Base-by-base conservation (phyloP, 768 basidiomycete genomes). In the Pleurotus ostreatus region DNA sequence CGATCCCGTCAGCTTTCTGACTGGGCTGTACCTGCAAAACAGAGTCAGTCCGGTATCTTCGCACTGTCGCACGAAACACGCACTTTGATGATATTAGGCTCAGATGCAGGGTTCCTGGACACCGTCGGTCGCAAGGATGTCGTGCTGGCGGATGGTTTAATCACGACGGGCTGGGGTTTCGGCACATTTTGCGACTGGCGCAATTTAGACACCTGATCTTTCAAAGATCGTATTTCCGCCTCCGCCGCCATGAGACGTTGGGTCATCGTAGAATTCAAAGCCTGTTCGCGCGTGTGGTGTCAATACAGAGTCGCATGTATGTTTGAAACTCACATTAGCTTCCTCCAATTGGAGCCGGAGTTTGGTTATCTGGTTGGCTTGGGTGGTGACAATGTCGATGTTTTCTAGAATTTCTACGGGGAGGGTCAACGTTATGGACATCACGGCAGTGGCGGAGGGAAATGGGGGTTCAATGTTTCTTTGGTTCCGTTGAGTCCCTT, bases 381-480 rank as follows among this genome's bases (percentile, higher is more conserved):
- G 51, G 39, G 38, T 39, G 34, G 34, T 40, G 26, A 53, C 51
- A 39, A 53, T 53, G 23, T 53, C 37, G 41, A 53, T 53, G 51
- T 53, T 41, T 53, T 53, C 51, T 53, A 53, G 51, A 53, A 53
- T 40, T 53, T 53, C 51, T 41, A 53, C 51, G 39, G 51, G 51
- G 51, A 53, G 51, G 37, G 51, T 53, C 51, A 53, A 53, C 51
- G 51, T 53, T 53, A 53, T 53, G 51, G 51, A 53, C 51, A 53
- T 53, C 37, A 9, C 51, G 51, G 51, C 16, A 53, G 51, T 38
- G 48, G 38, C 16, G 16, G 30, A 51, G 49, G 34, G 30, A 51
- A 25, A 18, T 53, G 51, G 51, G 51, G 51, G 51, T 16, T 20
- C 16, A 37, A 41, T 34, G 51, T 23, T 39, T 39, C 51, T 53